phyloP scores from a whole-genome alignment of 192 early-diverging fungal genomes.

The Dispira simplex region DNA sequence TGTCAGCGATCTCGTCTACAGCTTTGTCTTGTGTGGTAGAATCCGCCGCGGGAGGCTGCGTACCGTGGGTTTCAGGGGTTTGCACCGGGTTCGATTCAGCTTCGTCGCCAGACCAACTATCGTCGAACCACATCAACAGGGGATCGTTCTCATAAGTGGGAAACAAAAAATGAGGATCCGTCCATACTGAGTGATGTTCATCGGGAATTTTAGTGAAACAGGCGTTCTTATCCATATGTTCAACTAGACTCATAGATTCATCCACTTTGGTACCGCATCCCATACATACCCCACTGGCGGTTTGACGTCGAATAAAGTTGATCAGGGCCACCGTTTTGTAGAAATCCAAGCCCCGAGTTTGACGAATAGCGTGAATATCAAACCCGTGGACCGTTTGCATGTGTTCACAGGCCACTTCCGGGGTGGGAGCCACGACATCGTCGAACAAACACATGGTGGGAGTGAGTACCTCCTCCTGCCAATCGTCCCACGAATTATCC shows the following conservation, averaged over 20 bases:
- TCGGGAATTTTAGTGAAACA: constrained; percentile 35
- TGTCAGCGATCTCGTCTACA: too few species aligned
- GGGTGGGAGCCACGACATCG: constrained; percentile 34
- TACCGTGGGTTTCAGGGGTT: too few species aligned
- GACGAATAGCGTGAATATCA: constrained; percentile 44
- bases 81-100: constrained; percentile 18
- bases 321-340: constrained; percentile 71
- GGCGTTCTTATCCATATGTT: constrained; percentile 43
- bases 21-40: too few species aligned
- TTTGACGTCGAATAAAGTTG: constrained; percentile 67
- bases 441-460: constrained; percentile 76
- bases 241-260: constrained; percentile 22
- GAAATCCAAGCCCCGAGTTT: constrained; percentile 47
- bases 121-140: constrained; percentile 56
- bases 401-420: constrained; percentile 50
- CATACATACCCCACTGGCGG: constrained; percentile 48
- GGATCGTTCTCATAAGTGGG: constrained; percentile 81
- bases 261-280: constrained; percentile 42
- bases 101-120: constrained; percentile 46
- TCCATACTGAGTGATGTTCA: constrained; percentile 45
- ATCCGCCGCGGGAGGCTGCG: too few species aligned
- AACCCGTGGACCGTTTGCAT: constrained; percentile 64
- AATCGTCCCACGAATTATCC: constrained; percentile 60
- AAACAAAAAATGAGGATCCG: constrained; percentile 51
- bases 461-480: constrained; percentile 51